Evolutionary conservation across 148 eudicot genomes (phyloP), one percentile per base, ranked within the genome.

Genomic region (Dianthus caryophyllus): DNA sequence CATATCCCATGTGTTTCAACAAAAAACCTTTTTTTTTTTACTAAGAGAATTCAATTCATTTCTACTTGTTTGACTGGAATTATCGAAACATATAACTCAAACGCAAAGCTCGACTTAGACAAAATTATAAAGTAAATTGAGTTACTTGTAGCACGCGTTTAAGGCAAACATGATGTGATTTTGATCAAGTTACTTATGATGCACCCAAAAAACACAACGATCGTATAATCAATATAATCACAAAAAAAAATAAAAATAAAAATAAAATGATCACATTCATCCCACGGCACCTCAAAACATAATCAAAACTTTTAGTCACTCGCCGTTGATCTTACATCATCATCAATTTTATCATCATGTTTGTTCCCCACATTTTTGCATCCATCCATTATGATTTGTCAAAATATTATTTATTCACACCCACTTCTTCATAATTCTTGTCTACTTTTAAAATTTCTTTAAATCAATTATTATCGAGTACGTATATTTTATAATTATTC

Each of bases 121-220:
- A 2, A 33, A 33, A 2, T 33, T 33, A 8, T 2, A 33, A 33
- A 33, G 8, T 8, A 41, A 41, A 41, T 13, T 1, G 6, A 9
- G 44, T 41, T 50, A 16, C 4, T 50, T 24, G 51, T 61, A 59
- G 67, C 74, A 71, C 47, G 74, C 74, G 39, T 61, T 61, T 47
- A 58, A 33, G 36, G 14, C 71, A 62, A 31, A 51, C 18, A 13
- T 13, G 16, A 5, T 31, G 16, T 10, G 41, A 50, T 7, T 51
- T 0, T 33, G 38, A 13, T 0, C 2, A 20, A 66, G 9, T 33
- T 44, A 25, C 12, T 64, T 46, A 47, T 47, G 39, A 51, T 57
- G 72, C 72, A 56, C 54, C 64, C 27, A 12, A 0, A 58, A 44
- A 46, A 39, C 71, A 68, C 27, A 54, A 68, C 57, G 31, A 46